Evolutionary conservation across 2,329 filamentous ascomycete species (phyloP).

Genomic region (Fusarium begoniae): DNA sequence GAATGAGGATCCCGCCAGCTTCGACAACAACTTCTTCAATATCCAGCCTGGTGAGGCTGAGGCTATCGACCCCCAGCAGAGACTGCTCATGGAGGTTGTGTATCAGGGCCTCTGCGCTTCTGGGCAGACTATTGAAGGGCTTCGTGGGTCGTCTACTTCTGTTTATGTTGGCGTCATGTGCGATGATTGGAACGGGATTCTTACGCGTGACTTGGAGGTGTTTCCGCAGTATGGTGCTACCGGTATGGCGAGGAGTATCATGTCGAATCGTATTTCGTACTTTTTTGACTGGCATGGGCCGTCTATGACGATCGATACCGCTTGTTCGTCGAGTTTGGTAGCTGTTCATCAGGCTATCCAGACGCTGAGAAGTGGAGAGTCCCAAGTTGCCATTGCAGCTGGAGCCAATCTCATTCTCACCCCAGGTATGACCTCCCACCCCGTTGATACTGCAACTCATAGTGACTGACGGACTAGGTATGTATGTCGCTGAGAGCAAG

Average conservation of each 20-base stretch:
- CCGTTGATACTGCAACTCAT: too few species aligned
- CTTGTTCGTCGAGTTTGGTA: conserved; percentile 4
- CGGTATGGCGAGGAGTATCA: conserved; percentile 7
- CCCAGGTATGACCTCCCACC: not conserved
- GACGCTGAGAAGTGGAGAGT: not conserved
- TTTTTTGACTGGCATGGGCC: conserved; percentile 12
- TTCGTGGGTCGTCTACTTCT: conserved; percentile 5
- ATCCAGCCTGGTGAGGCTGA: not conserved
- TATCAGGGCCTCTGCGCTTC: not conserved
- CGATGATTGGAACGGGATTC: not conserved
- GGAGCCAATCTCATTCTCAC: not conserved
- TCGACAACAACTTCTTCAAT: conserved; percentile 39
- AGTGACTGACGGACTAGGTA: not conserved
- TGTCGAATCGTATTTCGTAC: conserved; percentile 7
- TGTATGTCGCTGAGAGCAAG: not conserved
- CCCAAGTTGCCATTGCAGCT: not conserved
- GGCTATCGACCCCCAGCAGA: not conserved
- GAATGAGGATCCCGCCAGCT: not conserved
- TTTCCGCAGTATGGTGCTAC: not conserved
- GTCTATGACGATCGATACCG: conserved; percentile 8
- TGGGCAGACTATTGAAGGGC: not conserved
- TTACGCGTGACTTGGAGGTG: not conserved
- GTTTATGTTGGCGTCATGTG: conserved; percentile 8
- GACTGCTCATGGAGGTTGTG: not conserved
- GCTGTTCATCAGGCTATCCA: conserved; percentile 10